Conservation (phyloP, 805 yeast genomes). For the Priceomyces medius region DNA sequence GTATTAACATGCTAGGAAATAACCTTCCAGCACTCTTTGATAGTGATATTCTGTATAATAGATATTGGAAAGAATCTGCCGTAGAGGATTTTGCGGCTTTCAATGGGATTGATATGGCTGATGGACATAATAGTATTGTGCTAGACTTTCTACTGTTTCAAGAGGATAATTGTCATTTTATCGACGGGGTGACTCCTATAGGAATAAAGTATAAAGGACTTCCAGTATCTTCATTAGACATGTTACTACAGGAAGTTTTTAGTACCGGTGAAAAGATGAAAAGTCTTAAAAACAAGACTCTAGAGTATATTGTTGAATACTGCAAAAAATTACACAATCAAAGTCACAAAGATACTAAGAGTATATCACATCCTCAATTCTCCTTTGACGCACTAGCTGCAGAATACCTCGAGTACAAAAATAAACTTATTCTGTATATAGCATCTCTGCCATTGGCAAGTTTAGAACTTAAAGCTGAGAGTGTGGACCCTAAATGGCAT, state of each 20-base stretch:
- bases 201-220: conserved; percentile 13
- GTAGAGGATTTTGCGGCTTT: conserved; percentile 14
- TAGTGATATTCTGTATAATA: conserved; percentile 74
- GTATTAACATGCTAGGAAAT: conserved; percentile 15
- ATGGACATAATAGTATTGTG: conserved; percentile 18
- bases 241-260: not conserved
- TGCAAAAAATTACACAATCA: no score
- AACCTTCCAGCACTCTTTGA: conserved; percentile 30
- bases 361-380: not conserved
- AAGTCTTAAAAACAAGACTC: not conserved
- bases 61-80: conserved; percentile 33
- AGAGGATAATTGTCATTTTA: conserved; percentile 25
- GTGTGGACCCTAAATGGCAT: not conserved
- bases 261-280: conserved; percentile 3
- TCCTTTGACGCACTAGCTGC: not conserved
- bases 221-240: not conserved
- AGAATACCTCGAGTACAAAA: not conserved
- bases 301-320: conserved; percentile 3
- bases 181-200: conserved; percentile 24
- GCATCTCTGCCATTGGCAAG: not conserved
- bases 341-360: no score
- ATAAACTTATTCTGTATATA: not conserved
- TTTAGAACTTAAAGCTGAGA: not conserved
- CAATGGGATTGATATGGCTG: conserved; percentile 22
- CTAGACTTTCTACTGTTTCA: conserved; percentile 19